Percentiles rank a stretch among this genome's conserved stretches.
These are phyloP conservation scores for Boletus pseudopeckii DNA, from an alignment of 768 basidiomycete genomes.

Conservation along the genomic window DNA sequence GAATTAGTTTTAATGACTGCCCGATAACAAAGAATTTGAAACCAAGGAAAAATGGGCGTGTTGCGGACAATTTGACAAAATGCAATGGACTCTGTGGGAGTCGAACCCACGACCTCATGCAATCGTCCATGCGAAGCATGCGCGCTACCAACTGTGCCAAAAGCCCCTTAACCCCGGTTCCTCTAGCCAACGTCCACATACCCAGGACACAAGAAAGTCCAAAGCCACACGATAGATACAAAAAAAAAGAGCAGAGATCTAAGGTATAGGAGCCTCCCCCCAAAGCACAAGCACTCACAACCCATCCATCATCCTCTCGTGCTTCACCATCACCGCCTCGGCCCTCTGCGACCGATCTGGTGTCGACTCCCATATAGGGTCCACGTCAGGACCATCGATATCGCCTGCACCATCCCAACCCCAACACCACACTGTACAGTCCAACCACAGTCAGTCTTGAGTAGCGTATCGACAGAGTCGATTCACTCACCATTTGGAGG, in stretches of 20 bases:
- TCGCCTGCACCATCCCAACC: constrained; percentile 99
- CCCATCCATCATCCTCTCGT: constrained; percentile 47
- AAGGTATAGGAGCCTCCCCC: constrained; percentile 2
- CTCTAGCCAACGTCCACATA: rapidly evolving
- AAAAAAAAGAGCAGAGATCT: constrained; percentile 8
- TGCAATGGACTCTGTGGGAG: constrained; percentile 37
- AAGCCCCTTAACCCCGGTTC: constrained; percentile 31
- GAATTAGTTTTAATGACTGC: no score
- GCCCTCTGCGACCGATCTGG: constrained; percentile 55
- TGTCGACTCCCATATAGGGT: constrained; percentile 94
- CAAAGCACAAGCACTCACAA: constrained; percentile 11
- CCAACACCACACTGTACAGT: constrained; percentile 91
- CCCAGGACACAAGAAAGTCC: no score
- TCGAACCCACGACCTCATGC: constrained; percentile 60
- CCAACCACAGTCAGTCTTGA: constrained; percentile 3
- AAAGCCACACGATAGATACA: not conserved
- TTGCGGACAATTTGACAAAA: not conserved
- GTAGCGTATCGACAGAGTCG: not conserved
- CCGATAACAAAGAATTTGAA: no score
- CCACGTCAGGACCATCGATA: constrained; percentile 95
- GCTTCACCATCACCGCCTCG: constrained; percentile 67
- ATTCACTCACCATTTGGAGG: constrained; percentile 70
- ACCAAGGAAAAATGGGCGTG: no score
- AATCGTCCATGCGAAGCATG: constrained; percentile 49
- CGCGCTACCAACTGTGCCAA: constrained; percentile 62